Percentiles rank a stretch among this genome's conserved stretches.
Evolutionary conservation across 495 filamentous ascomycete genomes (phyloP).

Genomic region (Astrothelium subdiscretum): DNA sequence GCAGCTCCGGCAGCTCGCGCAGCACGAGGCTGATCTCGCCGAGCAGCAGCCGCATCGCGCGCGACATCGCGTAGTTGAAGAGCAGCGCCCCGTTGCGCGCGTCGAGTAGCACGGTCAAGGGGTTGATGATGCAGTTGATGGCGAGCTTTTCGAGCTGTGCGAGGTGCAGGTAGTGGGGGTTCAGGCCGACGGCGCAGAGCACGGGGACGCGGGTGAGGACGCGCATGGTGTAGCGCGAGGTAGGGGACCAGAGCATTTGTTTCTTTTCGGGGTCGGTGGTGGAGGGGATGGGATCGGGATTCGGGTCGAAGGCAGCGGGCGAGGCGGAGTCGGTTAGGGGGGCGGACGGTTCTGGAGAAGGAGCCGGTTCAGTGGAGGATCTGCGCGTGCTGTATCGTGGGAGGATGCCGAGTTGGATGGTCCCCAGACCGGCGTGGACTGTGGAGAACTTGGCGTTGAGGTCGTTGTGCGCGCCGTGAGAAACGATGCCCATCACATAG

Average conservation of each 20-base stretch:
- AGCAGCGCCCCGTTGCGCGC: constrained; percentile 66
- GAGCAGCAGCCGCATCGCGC: constrained; percentile 50
- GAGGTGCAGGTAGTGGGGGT: constrained; percentile 40
- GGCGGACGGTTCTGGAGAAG: constrained; percentile 3
- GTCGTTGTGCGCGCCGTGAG: constrained; percentile 44
- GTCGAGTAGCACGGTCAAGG: constrained; percentile 61
- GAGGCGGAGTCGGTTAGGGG: not conserved
- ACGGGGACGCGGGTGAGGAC: constrained; percentile 24
- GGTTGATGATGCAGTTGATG: constrained; percentile 70
- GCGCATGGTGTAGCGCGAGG: constrained; percentile 26
- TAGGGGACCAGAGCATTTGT: constrained; percentile 15
- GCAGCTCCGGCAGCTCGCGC: constrained; percentile 54
- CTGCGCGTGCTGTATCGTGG: constrained; percentile 12
- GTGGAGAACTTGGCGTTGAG: constrained; percentile 42
- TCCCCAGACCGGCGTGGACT: constrained; percentile 51
- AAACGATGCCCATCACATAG: constrained; percentile 63
- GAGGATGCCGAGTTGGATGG: constrained; percentile 47
- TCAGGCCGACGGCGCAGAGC: constrained; percentile 34
- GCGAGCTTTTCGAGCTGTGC: constrained; percentile 70
- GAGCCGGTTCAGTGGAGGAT: constrained; percentile 4
- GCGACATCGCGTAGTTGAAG: constrained; percentile 42
- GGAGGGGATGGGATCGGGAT: not conserved
- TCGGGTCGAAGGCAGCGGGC: not conserved
- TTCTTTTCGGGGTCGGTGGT: constrained; percentile 4
- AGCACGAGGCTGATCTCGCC: constrained; percentile 55